Percentiles rank a stretch among this genome's conserved stretches.
These are phyloP conservation scores for Psilocybe tampanensis DNA, from an alignment of 768 basidiomycete species.

Conservation along the genomic window DNA sequence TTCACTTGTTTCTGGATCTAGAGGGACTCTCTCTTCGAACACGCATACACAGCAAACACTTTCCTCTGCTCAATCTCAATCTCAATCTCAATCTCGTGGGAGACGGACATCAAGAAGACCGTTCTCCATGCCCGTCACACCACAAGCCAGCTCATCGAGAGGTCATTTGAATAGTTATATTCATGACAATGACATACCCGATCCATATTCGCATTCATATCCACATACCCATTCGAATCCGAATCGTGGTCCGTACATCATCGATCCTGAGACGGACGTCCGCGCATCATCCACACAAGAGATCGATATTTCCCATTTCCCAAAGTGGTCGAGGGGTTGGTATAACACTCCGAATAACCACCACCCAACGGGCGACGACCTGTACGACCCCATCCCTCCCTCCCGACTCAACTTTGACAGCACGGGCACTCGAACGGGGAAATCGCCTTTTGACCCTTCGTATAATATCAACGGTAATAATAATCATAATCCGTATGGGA, in stretches of 20 bases:
- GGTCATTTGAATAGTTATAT: no score
- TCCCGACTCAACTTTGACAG: slow-evolving; percentile 24
- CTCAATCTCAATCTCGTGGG: slow-evolving; percentile 18
- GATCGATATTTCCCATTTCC: slow-evolving; percentile 64
- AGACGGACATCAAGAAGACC: slow-evolving; percentile 34
- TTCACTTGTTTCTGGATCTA: slow-evolving; percentile 47
- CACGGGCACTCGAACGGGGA: slow-evolving; percentile 2
- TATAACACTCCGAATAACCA: slow-evolving; percentile 37
- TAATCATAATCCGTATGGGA: slow-evolving; percentile 22
- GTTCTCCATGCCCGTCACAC: slow-evolving; percentile 51
- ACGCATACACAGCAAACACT: slow-evolving; percentile 25
- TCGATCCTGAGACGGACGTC: slow-evolving; percentile 18
- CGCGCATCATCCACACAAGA: slow-evolving; percentile 36
- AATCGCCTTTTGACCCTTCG: slow-evolving; percentile 37
- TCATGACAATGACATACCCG: background rate
- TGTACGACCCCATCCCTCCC: slow-evolving; percentile 29
- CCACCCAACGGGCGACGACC: slow-evolving; percentile 14
- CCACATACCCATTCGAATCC: slow-evolving; percentile 19
- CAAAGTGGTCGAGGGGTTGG: slow-evolving; percentile 66
- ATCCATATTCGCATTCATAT: slow-evolving; percentile 5
- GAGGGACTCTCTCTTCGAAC: slow-evolving; percentile 45
- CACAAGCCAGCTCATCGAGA: slow-evolving; percentile 26
- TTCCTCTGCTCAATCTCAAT: slow-evolving; percentile 17
- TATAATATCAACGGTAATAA: slow-evolving; percentile 33
- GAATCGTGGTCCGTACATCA: slow-evolving; percentile 22